Base-by-base conservation (phyloP, 192 early-diverging fungal species). In the Backusella parvicylindrica region DNA sequence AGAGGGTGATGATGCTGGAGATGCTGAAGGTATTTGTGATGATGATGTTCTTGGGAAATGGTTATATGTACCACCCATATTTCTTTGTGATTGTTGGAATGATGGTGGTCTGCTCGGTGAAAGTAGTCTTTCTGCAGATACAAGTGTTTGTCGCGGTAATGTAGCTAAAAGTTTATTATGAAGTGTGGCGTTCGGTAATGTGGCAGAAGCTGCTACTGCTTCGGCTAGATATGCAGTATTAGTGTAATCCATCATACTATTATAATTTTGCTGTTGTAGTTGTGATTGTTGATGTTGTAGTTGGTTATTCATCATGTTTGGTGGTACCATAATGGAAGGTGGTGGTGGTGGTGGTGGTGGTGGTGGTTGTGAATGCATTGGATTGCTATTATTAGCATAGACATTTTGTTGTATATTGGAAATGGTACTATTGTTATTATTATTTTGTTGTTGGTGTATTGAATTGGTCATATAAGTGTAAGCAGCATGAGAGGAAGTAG, bases 101-200 rank as follows among this genome's bases (percentile, higher is more conserved):
- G 40, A 60, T 15, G 53, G 12, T 3, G 53, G 26, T 60, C 53
- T 60, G 28, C 26, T 60, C 11, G 70, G 70, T 13, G 73, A 64
- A 21, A 74, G 32, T 43, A 64, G 12, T 32, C 69, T 53, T 30
- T 77, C 75, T 1, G 75, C 75, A 18, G 49, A 71, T 3, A 26
- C 41, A 21, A 77, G 35, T 32, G 75, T 77, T 18, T 56, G 23
- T 28, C 60, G 70, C 8, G 75, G 75, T 40, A 77, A 47, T n/a
- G 69, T 64, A 32, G 75, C 68, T 26, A 77, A 43, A 12, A 77
- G 38, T 43, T 77, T 77, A 49, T 64, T 67, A 43, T 71, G 49
- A 18, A 77, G 75, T 4, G 75, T 77, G 12, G 66, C 75, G 28
- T 41, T 65, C 9, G 75, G 75, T 8, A 70, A 64, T 23, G 74